Base-by-base conservation (phyloP, 2,329 filamentous ascomycete genomes). In the Domatiomyces globalis region DNA sequence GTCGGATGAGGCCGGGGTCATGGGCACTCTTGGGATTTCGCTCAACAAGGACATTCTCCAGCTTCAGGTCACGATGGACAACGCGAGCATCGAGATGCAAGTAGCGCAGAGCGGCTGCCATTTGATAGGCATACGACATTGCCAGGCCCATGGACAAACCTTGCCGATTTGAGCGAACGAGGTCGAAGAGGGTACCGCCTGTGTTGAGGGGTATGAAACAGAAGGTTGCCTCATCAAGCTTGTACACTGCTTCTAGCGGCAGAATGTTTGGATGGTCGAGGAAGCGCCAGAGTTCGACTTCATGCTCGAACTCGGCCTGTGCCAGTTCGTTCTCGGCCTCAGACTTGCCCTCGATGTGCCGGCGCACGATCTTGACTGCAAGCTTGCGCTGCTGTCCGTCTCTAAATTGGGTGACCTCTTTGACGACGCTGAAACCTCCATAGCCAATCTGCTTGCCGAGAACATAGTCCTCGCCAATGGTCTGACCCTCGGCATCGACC, bases 351-450 rank as follows among this genome's bases (percentile, higher is more conserved):
- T 67, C 63, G 19, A 80, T 69, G 48, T 75, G 69, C 61, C 81
- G 82, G 55, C 74, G 78, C 17, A 84, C 79, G 57, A 84, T 81
- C 63, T 84, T 84, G 55, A 84, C 81, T 2, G 81, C 81, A 7
- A 70, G 62, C 17, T 64, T 64, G 49, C 74, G 73, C n/a, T 75
- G 71, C 43, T 73, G 69, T 42, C 74, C 74, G 48, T 72, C 67
- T 29, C 74, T 75, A 45, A 83, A 75, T 50, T 79, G 82, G 54
- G 73, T 79, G 6, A 81, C 80, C 65, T 84, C 80, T 60, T 81
- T 83, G 33, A 84, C 78, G 1, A 77, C 71, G 56, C 79, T 82
- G 63, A 84, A 84, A 3, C 81, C 81, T 22, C 81, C 81, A 55
- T 72, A 77, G 2, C 79, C 81, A 53, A 84, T 79, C 54, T 79